These are phyloP conservation scores for Phylloporus scabripes DNA, from an alignment of 768 basidiomycete species.

Conservation along the genomic window DNA sequence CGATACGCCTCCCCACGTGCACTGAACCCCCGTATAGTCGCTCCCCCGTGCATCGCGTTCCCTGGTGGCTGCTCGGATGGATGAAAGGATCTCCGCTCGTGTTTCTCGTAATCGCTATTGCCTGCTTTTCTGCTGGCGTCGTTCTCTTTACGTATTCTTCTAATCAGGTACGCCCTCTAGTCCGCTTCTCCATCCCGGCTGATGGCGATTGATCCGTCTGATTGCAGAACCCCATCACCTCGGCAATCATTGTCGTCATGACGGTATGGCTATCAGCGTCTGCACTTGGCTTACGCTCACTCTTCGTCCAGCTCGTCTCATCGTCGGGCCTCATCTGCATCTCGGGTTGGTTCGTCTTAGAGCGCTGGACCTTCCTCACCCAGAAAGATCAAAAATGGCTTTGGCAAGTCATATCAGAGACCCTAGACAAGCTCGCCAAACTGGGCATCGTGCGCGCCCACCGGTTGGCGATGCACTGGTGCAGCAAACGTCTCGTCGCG, in stretches of 20 bases:
- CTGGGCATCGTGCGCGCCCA: slow-evolving; percentile 24
- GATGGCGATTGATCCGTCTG: not conserved
- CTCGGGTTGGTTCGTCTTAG: slow-evolving; percentile 47
- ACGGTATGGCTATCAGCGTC: slow-evolving; percentile 34
- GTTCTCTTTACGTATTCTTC: slow-evolving; percentile 75
- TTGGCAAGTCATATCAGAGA: slow-evolving; percentile 32
- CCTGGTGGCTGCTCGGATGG: slow-evolving; percentile 63
- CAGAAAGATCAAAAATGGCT: slow-evolving; percentile 46
- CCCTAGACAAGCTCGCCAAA: slow-evolving; percentile 15
- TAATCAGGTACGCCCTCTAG: slow-evolving; percentile 40
- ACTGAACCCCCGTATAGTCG: slow-evolving; percentile 25
- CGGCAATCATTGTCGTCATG: slow-evolving; percentile 65
- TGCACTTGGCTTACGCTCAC: not conserved
- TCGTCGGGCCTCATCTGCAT: slow-evolving; percentile 41
- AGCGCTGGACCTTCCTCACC: slow-evolving; percentile 40
- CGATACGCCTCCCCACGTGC: not conserved
- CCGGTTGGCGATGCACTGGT: slow-evolving; percentile 21
- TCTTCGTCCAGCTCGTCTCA: slow-evolving; percentile 23
- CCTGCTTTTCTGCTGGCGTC: slow-evolving; percentile 73
- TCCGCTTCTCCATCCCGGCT: not conserved
- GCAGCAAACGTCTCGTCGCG: slow-evolving; percentile 9
- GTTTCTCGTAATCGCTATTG: slow-evolving; percentile 77
- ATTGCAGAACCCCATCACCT: slow-evolving; percentile 50
- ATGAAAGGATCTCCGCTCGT: slow-evolving; percentile 80
- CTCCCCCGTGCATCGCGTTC: slow-evolving; percentile 47